A percentile compares a stretch with the other conserved stretches of the same genome.
Evolutionary conservation across 1,284 basidiomycete species (phyloP).

Genomic region (Ustanciosporium gigantosporum): DNA sequence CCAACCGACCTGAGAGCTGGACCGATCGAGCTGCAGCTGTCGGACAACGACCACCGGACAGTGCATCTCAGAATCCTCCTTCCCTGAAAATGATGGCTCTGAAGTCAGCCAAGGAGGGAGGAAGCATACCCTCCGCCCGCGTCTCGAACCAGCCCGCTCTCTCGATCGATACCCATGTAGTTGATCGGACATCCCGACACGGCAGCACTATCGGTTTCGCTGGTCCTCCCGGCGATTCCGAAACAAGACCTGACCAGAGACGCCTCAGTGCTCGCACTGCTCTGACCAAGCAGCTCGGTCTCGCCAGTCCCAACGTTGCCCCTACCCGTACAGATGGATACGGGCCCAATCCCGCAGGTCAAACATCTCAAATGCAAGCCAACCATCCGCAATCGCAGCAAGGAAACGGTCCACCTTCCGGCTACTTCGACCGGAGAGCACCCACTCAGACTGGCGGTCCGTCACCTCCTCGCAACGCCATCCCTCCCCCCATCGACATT

Average conservation of each 20-base stretch:
- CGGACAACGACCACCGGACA: conserved; percentile 49
- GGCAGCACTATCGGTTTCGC: conserved; percentile 47
- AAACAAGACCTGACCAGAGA: conserved; percentile 1
- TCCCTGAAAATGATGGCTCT: conserved; percentile 52
- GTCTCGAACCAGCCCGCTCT: background rate
- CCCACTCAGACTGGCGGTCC: background rate
- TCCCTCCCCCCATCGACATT: conserved; percentile 25
- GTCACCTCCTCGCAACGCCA: conserved; percentile 7
- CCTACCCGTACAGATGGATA: background rate
- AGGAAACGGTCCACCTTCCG: background rate
- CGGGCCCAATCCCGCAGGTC: too few relatives aligned
- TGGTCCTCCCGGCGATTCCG: conserved; percentile 2
- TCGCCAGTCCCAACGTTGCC: conserved; percentile 18
- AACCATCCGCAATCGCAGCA: too few relatives aligned
- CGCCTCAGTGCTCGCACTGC: conserved; percentile 32
- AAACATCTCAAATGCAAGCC: too few relatives aligned
- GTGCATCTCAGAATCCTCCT: conserved; percentile 53
- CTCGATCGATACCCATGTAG: conserved; percentile 21
- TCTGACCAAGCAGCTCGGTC: conserved; percentile 45
- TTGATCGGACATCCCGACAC: conserved; percentile 37
- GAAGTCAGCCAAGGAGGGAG: conserved; percentile 36
- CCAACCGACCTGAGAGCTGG: conserved; percentile 40
- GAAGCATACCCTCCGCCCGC: background rate
- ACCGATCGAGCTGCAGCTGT: conserved; percentile 48
- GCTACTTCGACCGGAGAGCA: background rate